Evolutionary conservation across 1,284 basidiomycete species (phyloP).

Genomic region (Anthracocystis panici-leucophaei): DNA sequence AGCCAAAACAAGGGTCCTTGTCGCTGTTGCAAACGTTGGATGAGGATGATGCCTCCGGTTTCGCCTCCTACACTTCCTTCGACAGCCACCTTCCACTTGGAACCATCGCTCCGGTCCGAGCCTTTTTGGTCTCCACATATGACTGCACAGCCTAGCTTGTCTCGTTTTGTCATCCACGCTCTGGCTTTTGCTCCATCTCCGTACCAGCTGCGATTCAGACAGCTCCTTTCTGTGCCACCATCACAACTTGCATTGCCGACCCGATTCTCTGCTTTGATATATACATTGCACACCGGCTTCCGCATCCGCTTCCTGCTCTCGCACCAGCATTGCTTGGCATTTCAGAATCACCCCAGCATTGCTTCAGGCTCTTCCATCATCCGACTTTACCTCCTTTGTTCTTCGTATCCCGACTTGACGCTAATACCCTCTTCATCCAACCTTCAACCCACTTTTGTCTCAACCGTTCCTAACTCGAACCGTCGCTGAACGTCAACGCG

Average conservation of each 20-base stretch:
- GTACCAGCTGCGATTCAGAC: background rate
- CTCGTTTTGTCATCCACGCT: background rate
- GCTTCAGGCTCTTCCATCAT: slow-evolving; percentile 9
- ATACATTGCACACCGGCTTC: slow-evolving; percentile 5
- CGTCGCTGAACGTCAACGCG: background rate
- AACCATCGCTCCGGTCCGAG: background rate
- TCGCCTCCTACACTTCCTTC: slow-evolving; percentile 1
- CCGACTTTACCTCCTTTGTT: background rate
- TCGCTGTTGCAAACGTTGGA: background rate
- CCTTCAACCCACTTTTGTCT: background rate
- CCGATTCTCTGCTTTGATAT: slow-evolving; percentile 6
- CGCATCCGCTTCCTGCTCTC: background rate
- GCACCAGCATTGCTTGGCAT: background rate
- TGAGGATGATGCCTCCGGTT: slow-evolving; percentile 4
- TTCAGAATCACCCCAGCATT: background rate
- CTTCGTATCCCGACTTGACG: background rate
- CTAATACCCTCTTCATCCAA: background rate
- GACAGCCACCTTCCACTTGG: slow-evolving; percentile 1
- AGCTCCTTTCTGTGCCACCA: background rate
- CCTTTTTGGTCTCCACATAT: slow-evolving; percentile 1
- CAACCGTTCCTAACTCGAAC: background rate
- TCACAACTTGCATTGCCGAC: slow-evolving; percentile 6
- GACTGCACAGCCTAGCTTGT: background rate
- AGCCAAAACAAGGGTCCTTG: slow-evolving; percentile 21
- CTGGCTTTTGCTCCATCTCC: background rate